Conservation (phyloP, 1,284 basidiomycete species). For the Austroboletus olivaceoglutinosus region DNA sequence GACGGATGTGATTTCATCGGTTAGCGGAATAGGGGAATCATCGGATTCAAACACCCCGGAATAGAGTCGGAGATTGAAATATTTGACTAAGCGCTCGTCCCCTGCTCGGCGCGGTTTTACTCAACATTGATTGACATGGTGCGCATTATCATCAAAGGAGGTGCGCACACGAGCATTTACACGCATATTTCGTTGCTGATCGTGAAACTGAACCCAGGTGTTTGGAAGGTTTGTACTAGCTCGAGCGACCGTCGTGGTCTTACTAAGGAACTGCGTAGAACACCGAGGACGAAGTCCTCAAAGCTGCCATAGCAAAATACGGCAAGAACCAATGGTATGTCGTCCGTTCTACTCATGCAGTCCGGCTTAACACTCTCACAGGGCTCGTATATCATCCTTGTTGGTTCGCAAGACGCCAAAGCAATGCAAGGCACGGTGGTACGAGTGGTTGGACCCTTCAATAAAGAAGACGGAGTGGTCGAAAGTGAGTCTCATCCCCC, state of each 20-base stretch:
- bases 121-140: conserved; percentile 56
- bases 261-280: conserved; percentile 48
- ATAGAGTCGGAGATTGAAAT: conserved; percentile 21
- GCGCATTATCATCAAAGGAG: conserved; percentile 93
- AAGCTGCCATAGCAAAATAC: conserved; percentile 97
- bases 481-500: conserved; percentile 54
- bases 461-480: conserved; percentile 99
- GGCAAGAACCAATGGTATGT: conserved; percentile 92
- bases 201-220: conserved; percentile 40
- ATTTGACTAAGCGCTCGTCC: conserved; percentile 8
- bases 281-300: conserved; percentile 96
- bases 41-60: neutral
- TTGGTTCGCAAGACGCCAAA: conserved; percentile 99
- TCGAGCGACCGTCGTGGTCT: conserved; percentile 9
- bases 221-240: conserved; percentile 60
- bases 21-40: conserved; percentile 14
- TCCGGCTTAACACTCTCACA: conserved; percentile 30
- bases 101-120: no score
- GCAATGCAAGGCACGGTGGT: conserved; percentile 99
- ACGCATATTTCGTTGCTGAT: conserved; percentile 1
- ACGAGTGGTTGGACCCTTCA: conserved; percentile 99
- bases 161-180: conserved; percentile 39
- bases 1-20: neutral
- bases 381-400: conserved; percentile 98
- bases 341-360: neutral